Conservation (phyloP, 257 asterid genomes). For the Gentiana macrophylla region DNA sequence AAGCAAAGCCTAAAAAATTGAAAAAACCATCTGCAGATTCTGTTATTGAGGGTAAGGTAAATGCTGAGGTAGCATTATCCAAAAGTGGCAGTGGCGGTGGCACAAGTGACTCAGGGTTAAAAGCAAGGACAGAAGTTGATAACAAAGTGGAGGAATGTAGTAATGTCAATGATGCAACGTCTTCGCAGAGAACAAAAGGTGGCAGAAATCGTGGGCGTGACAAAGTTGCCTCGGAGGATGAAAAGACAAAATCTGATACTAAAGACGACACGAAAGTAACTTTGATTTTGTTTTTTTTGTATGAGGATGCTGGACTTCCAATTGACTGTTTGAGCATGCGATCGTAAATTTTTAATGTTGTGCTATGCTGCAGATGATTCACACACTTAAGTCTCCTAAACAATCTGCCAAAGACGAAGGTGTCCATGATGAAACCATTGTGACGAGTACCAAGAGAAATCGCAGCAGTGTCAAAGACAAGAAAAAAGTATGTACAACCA, state of each 20-base stretch:
- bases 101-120: conserved; percentile 32
- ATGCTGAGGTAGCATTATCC: conserved; percentile 26
- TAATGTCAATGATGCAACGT: conserved; percentile 22
- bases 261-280: conserved; percentile 43
- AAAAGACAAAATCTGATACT: conserved; percentile 27
- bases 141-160: conserved; percentile 14
- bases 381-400: conserved; percentile 33
- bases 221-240: conserved; percentile 36
- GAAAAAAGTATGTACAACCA: conserved; percentile 19
- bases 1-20: conserved; percentile 16
- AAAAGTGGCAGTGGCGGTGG: conserved; percentile 32
- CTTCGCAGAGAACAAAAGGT: conserved; percentile 30
- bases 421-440: conserved; percentile 41
- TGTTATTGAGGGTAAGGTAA: conserved; percentile 27
- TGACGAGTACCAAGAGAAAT: conserved; percentile 52
- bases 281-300: background rate
- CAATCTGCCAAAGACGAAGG: conserved; percentile 39
- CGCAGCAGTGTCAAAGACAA: conserved; percentile 43
- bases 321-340: too few relatives aligned
- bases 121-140: conserved; percentile 6
- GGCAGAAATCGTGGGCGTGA: conserved; percentile 40
- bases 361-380: conserved; percentile 28
- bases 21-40: conserved; percentile 21
- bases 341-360: conserved; percentile 5
- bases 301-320: too few relatives aligned